Conservation (phyloP, 495 filamentous ascomycete genomes). For the Trichoderma gamsii region DNA sequence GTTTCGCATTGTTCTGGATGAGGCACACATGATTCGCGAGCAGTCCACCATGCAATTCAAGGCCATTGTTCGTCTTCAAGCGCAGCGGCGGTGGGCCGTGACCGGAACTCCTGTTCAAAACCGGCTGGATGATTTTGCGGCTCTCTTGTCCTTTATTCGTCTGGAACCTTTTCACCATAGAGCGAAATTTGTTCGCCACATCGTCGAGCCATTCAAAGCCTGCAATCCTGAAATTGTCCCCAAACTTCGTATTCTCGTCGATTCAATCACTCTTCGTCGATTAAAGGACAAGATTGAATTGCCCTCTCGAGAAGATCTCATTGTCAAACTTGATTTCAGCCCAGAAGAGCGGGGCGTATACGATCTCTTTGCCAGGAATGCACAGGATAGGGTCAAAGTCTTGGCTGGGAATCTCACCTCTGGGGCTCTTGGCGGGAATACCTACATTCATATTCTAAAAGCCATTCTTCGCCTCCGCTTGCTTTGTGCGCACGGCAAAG, state of each 20-base stretch:
- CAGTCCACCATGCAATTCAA: constrained; percentile 73
- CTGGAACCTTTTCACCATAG: constrained; percentile 81
- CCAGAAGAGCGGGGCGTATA: constrained; percentile 48
- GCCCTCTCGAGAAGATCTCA: constrained; percentile 64
- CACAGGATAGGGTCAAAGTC: constrained; percentile 46
- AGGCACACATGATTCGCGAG: constrained; percentile 90
- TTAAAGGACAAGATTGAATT: constrained; percentile 86
- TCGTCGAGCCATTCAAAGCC: constrained; percentile 72
- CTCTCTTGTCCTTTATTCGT: constrained; percentile 84
- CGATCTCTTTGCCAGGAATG: constrained; percentile 49
- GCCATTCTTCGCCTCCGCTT: constrained; percentile 85
- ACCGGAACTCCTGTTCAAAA: constrained; percentile 92
- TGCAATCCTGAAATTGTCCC: constrained; percentile 76
- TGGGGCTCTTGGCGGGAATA: constrained; percentile 67
- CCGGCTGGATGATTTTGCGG: constrained; percentile 80
- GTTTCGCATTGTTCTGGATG: constrained; percentile 94
- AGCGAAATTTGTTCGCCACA: constrained; percentile 64
- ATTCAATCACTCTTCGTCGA: constrained; percentile 86
- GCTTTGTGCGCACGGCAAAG: constrained; percentile 85
- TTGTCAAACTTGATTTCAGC: constrained; percentile 56
- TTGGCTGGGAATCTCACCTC: constrained; percentile 39
- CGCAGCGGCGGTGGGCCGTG: constrained; percentile 86
- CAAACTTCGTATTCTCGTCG: constrained; percentile 83
- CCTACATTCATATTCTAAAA: constrained; percentile 83
- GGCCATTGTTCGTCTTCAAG: constrained; percentile 73